phyloP scores from a whole-genome alignment of 2,329 filamentous ascomycete species.

The Albifimbria verrucaria region DNA sequence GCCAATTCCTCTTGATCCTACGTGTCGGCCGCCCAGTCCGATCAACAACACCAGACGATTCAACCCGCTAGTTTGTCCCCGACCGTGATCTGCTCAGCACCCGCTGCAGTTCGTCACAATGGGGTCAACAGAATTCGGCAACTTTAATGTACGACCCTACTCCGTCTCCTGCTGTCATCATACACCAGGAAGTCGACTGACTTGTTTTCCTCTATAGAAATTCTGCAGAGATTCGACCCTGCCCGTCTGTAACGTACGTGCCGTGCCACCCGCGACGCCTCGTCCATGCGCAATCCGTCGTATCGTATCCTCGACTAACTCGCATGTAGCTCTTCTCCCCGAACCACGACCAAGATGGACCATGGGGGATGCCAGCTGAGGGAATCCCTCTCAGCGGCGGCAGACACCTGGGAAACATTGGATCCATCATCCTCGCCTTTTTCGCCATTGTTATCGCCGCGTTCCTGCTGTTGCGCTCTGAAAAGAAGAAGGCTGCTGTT shows the following conservation, averaged over 20 bases:
- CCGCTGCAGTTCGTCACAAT: conserved; percentile 33
- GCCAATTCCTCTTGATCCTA: too few relatives aligned
- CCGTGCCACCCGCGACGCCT: conserved; percentile 8
- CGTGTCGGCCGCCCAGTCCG: not conserved
- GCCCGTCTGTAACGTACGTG: conserved; percentile 77
- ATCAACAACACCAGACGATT: not conserved
- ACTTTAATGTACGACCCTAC: conserved; percentile 48
- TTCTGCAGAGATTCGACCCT: conserved; percentile 83
- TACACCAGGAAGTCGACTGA: conserved; percentile 18
- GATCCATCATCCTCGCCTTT: conserved; percentile 82
- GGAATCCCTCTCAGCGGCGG: conserved; percentile 70
- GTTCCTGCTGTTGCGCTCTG: conserved; percentile 74
- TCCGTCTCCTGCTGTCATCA: not conserved
- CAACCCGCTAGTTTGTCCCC: not conserved
- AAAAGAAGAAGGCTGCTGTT: conserved; percentile 89
- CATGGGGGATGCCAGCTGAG: conserved; percentile 68
- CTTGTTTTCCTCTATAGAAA: conserved; percentile 53
- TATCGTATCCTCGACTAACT: conserved; percentile 15
- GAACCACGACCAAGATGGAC: conserved; percentile 55
- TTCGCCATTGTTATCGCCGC: conserved; percentile 67
- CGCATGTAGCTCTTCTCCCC: conserved; percentile 44
- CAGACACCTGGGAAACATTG: conserved; percentile 75
- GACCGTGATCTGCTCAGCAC: not conserved
- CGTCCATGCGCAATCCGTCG: not conserved
- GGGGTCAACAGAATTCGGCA: conserved; percentile 60